A percentile compares a stretch with the other conserved stretches of the same genome.
phyloP scores from a whole-genome alignment of 2,329 filamentous ascomycete genomes.

The Beauveria asiatica region DNA sequence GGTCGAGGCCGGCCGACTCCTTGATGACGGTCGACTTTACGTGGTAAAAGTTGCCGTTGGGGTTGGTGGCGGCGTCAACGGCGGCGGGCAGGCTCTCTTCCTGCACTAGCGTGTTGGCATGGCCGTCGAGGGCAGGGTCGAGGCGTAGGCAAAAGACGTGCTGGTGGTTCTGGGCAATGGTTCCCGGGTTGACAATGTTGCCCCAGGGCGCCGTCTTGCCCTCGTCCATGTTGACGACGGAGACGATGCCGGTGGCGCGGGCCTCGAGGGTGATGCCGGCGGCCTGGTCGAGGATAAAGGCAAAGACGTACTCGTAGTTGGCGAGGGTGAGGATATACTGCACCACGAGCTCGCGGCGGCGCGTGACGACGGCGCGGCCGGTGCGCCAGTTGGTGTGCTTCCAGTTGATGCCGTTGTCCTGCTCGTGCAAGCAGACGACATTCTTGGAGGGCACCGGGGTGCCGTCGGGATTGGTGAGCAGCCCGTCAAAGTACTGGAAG shows the following conservation, averaged over 20 bases:
- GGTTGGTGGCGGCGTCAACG: slow-evolving; percentile 33
- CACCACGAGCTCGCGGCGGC: slow-evolving; percentile 47
- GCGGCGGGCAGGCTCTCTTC: slow-evolving; percentile 36
- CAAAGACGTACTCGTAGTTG: slow-evolving; percentile 50
- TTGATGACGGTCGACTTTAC: slow-evolving; percentile 37
- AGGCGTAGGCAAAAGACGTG: slow-evolving; percentile 56
- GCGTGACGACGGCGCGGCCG: slow-evolving; percentile 44
- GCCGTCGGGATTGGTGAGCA: slow-evolving; percentile 22
- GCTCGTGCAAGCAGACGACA: slow-evolving; percentile 26
- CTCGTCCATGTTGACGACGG: slow-evolving; percentile 39
- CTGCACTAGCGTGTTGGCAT: slow-evolving; percentile 43
- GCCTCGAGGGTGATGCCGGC: slow-evolving; percentile 29
- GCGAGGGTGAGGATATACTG: slow-evolving; percentile 55
- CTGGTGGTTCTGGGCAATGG: slow-evolving; percentile 57
- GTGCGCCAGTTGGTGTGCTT: slow-evolving; percentile 54
- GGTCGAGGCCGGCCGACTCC: slow-evolving; percentile 38
- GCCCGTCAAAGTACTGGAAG: slow-evolving; percentile 27
- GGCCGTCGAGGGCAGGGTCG: slow-evolving; percentile 54
- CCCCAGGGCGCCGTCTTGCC: slow-evolving; percentile 48
- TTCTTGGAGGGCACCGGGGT: slow-evolving; percentile 35
- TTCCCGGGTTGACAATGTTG: slow-evolving; percentile 51
- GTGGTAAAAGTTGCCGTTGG: slow-evolving; percentile 36
- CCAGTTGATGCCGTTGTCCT: slow-evolving; percentile 46
- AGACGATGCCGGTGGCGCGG: slow-evolving; percentile 34
- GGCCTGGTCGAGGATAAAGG: slow-evolving; percentile 42